Evolutionary conservation across 495 filamentous ascomycete genomes (phyloP).

Genomic region (Staphylotrichum tortipilum): DNA sequence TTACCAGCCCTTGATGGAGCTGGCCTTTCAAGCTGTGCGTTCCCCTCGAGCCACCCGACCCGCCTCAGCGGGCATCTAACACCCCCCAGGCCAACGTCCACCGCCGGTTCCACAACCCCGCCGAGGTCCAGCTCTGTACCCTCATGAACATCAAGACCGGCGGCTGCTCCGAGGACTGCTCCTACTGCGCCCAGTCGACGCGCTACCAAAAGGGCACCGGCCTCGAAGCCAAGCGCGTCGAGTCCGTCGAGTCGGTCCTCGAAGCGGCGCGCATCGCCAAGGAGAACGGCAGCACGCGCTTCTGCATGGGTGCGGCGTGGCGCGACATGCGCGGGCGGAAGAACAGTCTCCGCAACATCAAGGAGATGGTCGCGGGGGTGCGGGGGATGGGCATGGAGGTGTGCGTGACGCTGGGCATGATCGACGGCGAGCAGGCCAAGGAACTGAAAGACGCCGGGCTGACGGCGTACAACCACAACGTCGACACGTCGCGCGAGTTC

Average conservation of each 20-base stretch:
- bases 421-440: constrained; percentile 64
- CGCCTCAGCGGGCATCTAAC: no score
- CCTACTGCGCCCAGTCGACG: constrained; percentile 80
- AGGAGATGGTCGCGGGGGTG: constrained; percentile 71
- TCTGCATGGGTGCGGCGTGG: constrained; percentile 91
- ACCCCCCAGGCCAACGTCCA: constrained; percentile 55
- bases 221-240: constrained; percentile 67
- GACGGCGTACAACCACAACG: constrained; percentile 85
- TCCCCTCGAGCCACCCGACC: not conserved
- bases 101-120: constrained; percentile 70
- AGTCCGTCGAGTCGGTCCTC: constrained; percentile 67
- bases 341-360: constrained; percentile 65
- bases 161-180: constrained; percentile 80
- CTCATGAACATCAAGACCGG: constrained; percentile 95
- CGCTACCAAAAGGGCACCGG: constrained; percentile 73
- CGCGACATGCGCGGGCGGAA: constrained; percentile 85
- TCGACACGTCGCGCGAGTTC: constrained; percentile 78
- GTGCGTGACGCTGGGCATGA: constrained; percentile 85
- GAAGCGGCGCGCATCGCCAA: constrained; percentile 65
- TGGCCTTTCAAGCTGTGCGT: constrained; percentile 64
- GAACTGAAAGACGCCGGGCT: constrained; percentile 74
- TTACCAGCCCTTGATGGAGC: constrained; percentile 64
- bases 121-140: constrained; percentile 78
- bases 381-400: constrained; percentile 74
- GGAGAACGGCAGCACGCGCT: constrained; percentile 70